Evolutionary conservation across 257 asterid genomes (phyloP).

Genomic region (Striga asiatica): DNA sequence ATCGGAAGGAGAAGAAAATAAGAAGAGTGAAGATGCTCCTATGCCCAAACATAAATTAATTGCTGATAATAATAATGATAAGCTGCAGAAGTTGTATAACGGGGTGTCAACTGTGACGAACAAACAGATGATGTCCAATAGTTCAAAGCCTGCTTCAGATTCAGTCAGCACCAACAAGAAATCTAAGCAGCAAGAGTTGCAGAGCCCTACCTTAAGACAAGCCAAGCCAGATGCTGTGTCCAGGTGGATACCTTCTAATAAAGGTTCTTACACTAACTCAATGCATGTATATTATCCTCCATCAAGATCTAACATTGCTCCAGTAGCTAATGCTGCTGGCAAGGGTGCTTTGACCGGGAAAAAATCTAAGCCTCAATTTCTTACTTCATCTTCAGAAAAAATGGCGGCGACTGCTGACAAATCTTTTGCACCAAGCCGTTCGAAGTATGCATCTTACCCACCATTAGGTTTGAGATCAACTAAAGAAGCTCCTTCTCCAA

Average conservation of each 20-base stretch:
- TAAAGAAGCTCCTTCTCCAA: slow-evolving; percentile 22
- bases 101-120: slow-evolving; percentile 33
- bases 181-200: slow-evolving; percentile 53
- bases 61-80: slow-evolving; percentile 36
- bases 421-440: slow-evolving; percentile 28
- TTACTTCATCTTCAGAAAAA: slow-evolving; percentile 42
- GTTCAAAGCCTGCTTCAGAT: slow-evolving; percentile 47
- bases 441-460: slow-evolving; percentile 37
- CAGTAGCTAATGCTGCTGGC: slow-evolving; percentile 46
- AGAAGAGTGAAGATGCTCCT: slow-evolving; percentile 29
- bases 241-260: slow-evolving; percentile 89
- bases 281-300: slow-evolving; percentile 96
- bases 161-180: slow-evolving; percentile 38
- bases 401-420: slow-evolving; percentile 22
- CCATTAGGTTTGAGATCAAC: slow-evolving; percentile 28
- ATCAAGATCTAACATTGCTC: slow-evolving; percentile 87
- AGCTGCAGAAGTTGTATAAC: slow-evolving; percentile 52
- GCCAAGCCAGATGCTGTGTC: slow-evolving; percentile 82
- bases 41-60: slow-evolving; percentile 30
- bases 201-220: slow-evolving; percentile 33
- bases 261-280: slow-evolving; percentile 86
- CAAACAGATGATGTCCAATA: slow-evolving; percentile 34
- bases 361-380: slow-evolving; percentile 40
- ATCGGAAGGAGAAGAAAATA: slow-evolving; percentile 36
- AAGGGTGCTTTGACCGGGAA: slow-evolving; percentile 49